Evolutionary conservation across 495 filamentous ascomycete species (phyloP), one percentile per base, ranked within the genome.

Genomic region (Emericellopsis terricola): DNA sequence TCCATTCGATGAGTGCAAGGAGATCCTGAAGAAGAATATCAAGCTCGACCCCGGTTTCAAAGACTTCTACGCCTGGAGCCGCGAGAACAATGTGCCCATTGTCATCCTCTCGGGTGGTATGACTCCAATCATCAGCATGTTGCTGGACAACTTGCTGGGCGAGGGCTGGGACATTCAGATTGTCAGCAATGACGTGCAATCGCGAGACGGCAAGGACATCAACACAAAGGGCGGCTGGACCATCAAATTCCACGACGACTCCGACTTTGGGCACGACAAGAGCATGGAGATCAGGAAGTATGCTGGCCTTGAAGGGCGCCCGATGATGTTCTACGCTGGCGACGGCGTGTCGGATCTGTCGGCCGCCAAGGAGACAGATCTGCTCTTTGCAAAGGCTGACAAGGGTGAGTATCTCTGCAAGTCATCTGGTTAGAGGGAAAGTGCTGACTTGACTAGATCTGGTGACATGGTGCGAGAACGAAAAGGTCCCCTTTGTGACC

Each of bases 261-360:
- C 80, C 44, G 66, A 71, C 31, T 89, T 86, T 43, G 87, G 87
- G 8, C 87, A 97, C 44, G 87, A 97, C 64, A 94, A 97, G 66
- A 81, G 74, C 19, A 54, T 83, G 23, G 79, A 81, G 41, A 84
- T 97, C 45, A 73, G 79, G 42, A 79, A 77, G 1, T 94, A 94
- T 49, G 70, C 77, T n/a, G 48, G 52, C 29, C 64, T 89, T 8
- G 77, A 82, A 0, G 64, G 67, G 37, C 62, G 83, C 34, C 85
- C 85, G 0, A 69, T 67, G 8, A 66, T 92, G 51, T 76, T 93
- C 41, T 94, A 94, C 43, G 85, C 84, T 16, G 85, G 85, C 31
- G 85, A 94, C 39, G 85, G 85, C 17, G 81, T 92, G 0, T 87
- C 80, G 1, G 85, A 94, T 48, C 59, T 94, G 28, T 85, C 78